These are phyloP conservation scores for Ganoderma resinaceum DNA, from an alignment of 1,284 basidiomycete species.

Conservation along the genomic window DNA sequence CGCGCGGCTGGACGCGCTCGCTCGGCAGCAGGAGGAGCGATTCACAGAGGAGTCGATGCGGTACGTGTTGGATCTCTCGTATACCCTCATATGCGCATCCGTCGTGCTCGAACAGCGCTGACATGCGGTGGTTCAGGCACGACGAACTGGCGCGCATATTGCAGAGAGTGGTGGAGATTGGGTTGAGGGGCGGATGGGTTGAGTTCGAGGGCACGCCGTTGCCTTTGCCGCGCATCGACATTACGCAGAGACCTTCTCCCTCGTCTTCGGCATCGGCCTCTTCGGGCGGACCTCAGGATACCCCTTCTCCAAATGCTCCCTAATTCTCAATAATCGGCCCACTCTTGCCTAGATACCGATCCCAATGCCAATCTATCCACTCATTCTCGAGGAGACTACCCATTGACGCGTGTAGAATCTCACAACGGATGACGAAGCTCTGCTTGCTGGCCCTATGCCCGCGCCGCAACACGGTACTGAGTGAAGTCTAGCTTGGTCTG, in stretches of 20 bases:
- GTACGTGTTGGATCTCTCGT: slow-evolving; percentile 44
- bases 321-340: not conserved
- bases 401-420: not conserved
- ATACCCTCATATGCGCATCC: slow-evolving; percentile 9
- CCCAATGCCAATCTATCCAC: not conserved
- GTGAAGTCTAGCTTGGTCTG: too few relatives aligned
- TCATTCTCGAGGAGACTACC: not conserved
- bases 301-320: not conserved
- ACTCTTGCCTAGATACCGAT: not conserved
- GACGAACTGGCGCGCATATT: slow-evolving; percentile 72
- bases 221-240: slow-evolving; percentile 51
- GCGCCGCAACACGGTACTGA: too few relatives aligned
- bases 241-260: slow-evolving; percentile 28
- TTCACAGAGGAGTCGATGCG: slow-evolving; percentile 51
- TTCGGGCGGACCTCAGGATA: slow-evolving; percentile 5
- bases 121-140: slow-evolving; percentile 48
- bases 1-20: slow-evolving; percentile 53
- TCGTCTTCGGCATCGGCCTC: slow-evolving; percentile 8
- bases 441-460: too few relatives aligned
- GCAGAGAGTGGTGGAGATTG: slow-evolving; percentile 76
- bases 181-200: slow-evolving; percentile 71
- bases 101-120: not conserved
- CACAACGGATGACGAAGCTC: not conserved
- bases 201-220: slow-evolving; percentile 66
- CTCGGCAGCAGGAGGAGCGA: slow-evolving; percentile 53